Evolutionary conservation across 768 basidiomycete species (phyloP), one percentile per base, ranked within the genome.

Genomic region (Suillus plorans): DNA sequence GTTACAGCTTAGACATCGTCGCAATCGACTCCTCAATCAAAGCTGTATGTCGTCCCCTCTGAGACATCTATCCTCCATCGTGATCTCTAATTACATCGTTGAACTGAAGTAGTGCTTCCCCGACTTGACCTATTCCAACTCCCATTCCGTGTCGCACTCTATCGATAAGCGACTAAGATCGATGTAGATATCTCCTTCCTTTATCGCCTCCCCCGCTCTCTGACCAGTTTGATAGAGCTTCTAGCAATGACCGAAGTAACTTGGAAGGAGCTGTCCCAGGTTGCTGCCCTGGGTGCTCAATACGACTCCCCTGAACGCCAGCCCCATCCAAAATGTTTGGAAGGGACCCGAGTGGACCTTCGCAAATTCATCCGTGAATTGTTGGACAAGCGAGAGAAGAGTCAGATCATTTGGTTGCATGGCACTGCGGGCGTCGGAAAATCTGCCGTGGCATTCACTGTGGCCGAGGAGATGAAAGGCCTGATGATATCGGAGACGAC

Each of bases 401-500:
- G 56, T 22, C 56, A 9, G 25, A 13, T 57, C n/a, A 20, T 57
- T 22, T 57, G 56, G 36, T 22, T 57, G 3, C 56, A 57, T 57
- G 56, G 53, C 20, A 56, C 34, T 2, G 53, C 34, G 5, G 34
- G 55, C 5, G 34, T 56, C 13, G 55, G 55, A 36, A 56, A 56
- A 13, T 56, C 34, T 56, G 55, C 55, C n/a, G 55, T 56, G 12
- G 55, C 55, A 10, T 56, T 56, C 34, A 56, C 34, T 37, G 55
- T 56, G 22, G 55, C 55, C 22, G 55, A 56, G n/a, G 37, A 1
- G n/a, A n/a, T 55, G 53, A 55, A 10, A n/a, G 5, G 3, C 22
- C n/a, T 56, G 12, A 56, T n/a, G 37, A 5, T 56, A 3, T 3
- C 28, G 28, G 28, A 28, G 28, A 28, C 28, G 55, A 36, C n/a